These are phyloP conservation scores for Hippophae tibetana DNA, from an alignment of 306 rosid genomes.

Conservation along the genomic window DNA sequence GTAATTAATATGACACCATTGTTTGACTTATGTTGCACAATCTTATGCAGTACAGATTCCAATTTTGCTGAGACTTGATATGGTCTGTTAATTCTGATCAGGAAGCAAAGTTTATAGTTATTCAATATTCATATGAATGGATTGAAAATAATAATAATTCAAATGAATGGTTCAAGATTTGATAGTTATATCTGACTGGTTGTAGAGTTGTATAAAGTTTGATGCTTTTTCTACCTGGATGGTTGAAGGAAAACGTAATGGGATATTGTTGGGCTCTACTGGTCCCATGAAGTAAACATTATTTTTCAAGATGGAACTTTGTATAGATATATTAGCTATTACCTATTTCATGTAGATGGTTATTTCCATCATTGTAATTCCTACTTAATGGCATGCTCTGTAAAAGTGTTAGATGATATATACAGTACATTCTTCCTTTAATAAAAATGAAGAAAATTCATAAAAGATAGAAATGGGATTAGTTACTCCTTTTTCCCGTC, in stretches of 20 bases:
- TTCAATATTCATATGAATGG: not conserved
- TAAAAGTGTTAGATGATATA: not conserved
- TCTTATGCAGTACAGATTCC: too few relatives aligned
- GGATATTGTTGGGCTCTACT: not conserved
- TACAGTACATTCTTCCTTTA: not conserved
- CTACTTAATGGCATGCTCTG: not conserved
- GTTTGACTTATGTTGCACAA: too few relatives aligned
- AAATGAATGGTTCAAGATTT: not conserved
- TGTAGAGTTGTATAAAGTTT: too few relatives aligned
- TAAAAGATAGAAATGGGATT: not conserved
- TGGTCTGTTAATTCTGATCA: not conserved
- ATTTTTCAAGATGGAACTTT: not conserved
- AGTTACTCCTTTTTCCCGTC: not conserved
- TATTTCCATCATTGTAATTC: slow-evolving; percentile 2
- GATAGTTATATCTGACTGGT: not conserved
- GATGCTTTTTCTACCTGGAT: not conserved
- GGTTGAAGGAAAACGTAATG: not conserved
- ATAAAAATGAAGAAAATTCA: not conserved
- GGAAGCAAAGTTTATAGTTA: not conserved
- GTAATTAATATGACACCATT: too few relatives aligned
- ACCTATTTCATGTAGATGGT: not conserved
- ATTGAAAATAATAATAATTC: too few relatives aligned
- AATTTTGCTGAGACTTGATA: not conserved
- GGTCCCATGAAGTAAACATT: not conserved
- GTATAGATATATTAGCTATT: not conserved